Percentiles rank a stretch among this genome's conserved stretches.
phyloP scores from a whole-genome alignment of 768 basidiomycete genomes.

The Mrakia blollopis region DNA sequence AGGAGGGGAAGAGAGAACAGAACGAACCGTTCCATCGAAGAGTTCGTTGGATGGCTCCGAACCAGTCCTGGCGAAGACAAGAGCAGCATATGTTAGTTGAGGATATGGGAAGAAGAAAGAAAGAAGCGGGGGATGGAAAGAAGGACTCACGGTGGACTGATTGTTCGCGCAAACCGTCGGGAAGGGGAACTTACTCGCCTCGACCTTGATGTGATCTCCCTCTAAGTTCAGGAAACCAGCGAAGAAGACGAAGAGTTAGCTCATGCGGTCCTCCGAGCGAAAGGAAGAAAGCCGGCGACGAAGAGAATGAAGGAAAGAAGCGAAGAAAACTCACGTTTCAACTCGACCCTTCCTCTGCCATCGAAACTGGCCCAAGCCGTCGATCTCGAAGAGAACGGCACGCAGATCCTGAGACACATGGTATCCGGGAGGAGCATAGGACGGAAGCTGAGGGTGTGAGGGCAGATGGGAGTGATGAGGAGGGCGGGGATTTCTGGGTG shows the following conservation, averaged over 20 bases:
- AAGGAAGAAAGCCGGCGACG: neutral
- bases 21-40: conserved; percentile 77
- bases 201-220: conserved; percentile 98
- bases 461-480: conserved; percentile 94
- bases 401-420: conserved; percentile 96
- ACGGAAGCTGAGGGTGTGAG: conserved; percentile 95
- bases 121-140: no score
- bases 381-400: conserved; percentile 96
- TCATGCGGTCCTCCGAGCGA: neutral
- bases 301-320: neutral
- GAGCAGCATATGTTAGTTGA: neutral
- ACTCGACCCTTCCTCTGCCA: conserved; percentile 89
- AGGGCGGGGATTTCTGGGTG: conserved; percentile 97
- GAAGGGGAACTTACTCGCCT: conserved; percentile 94
- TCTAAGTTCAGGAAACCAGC: conserved; percentile 56
- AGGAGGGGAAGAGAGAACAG: neutral
- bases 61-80: conserved; percentile 64
- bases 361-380: conserved; percentile 99
- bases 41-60: conserved; percentile 91
- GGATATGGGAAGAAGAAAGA: neutral
- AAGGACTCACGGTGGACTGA: conserved; percentile 60
- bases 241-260: neutral
- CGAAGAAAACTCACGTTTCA: conserved; percentile 66
- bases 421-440: conserved; percentile 98
- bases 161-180: conserved; percentile 97